These are phyloP conservation scores for Eimeria maxima DNA, from an alignment of 169 alveolate species.

Conservation along the genomic window DNA sequence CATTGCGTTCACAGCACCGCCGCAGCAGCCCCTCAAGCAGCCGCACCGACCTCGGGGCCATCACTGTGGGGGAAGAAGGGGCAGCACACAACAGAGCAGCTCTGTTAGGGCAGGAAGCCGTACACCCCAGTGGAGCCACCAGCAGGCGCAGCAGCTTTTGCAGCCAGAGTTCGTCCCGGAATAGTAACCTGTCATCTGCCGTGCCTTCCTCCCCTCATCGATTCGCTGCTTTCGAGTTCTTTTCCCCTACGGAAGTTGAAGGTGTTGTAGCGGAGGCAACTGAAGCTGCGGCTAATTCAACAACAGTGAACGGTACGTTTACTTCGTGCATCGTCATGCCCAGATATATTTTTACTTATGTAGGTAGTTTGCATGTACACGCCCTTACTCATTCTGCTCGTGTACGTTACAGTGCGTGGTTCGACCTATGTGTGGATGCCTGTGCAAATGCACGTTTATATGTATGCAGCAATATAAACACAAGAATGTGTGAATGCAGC, in stretches of 20 bases:
- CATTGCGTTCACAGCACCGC: conserved; percentile 17
- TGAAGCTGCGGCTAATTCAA: not conserved
- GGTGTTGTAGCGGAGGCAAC: conserved; percentile 14
- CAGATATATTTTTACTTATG: too few species aligned
- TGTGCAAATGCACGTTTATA: not conserved
- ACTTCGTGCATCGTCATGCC: too few species aligned
- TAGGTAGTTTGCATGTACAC: not conserved
- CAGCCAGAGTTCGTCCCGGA: conserved; percentile 22
- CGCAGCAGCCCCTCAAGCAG: conserved; percentile 72
- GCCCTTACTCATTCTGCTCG: not conserved
- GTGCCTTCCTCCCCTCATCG: not conserved
- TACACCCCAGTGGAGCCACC: not conserved
- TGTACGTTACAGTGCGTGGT: not conserved
- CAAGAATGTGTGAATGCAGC: not conserved
- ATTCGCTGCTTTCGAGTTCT: conserved; percentile 47
- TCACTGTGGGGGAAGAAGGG: conserved; percentile 31
- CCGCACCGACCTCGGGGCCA: conserved; percentile 22
- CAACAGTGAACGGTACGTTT: not conserved
- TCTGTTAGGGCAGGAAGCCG: not conserved
- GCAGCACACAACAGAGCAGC: not conserved
- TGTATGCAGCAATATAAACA: not conserved
- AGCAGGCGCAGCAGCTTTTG: conserved; percentile 63
- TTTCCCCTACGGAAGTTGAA: conserved; percentile 48
- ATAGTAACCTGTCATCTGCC: not conserved
- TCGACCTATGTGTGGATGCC: not conserved